Evolutionary conservation across 2,329 filamentous ascomycete genomes (phyloP), one percentile per base, ranked within the genome.

Genomic region (Cryphonectria naterciae): DNA sequence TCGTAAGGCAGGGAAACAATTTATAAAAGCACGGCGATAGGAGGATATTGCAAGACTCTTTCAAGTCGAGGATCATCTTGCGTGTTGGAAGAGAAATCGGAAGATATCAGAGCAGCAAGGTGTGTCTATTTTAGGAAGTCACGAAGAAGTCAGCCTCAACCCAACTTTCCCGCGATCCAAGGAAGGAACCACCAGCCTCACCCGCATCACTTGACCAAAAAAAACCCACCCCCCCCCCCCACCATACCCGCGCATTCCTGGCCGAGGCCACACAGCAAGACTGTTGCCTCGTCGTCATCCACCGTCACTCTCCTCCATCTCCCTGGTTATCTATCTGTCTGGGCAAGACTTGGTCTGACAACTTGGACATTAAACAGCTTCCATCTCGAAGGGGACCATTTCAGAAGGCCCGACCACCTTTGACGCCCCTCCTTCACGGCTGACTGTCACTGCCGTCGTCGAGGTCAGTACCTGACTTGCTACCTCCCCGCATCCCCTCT

Each of bases 391-490:
- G 49, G 63, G 62, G 37, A 65, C 65, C 61, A 54, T 69, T 58
- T 69, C 63, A 69, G 67, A 63, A 25, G 11, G 25, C 25, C 58
- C 70, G 66, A 46, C 63, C 70, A 63, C 62, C 41, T 49, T 68
- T 58, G 49, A 65, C 63, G 25, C 39, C 39, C 39, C 37, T 60
- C 65, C 35, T 61, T 25, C 54, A 32, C 54, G 13, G 28, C 54
- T 2, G 54, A 35, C 28, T 58, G 54, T 32, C 54, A 58, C 54
- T 32, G 65, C 35, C 68, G 67, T 62, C 19, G 56, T 56, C 65
- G 60, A 70, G 70, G 70, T 72, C 65, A 72, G 70, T 72, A 70
- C 60, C 35, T 68, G 67, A 60, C 46, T 43, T 58, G 25, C 5
- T 56, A 58, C 6, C 25, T 32, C 32, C 32, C 32, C 32, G 3